A percentile compares a stretch with the other conserved stretches of the same genome.
These are phyloP conservation scores for Euphorbia schlechtendalii DNA, from an alignment of 441 rosid genomes.

Conservation along the genomic window DNA sequence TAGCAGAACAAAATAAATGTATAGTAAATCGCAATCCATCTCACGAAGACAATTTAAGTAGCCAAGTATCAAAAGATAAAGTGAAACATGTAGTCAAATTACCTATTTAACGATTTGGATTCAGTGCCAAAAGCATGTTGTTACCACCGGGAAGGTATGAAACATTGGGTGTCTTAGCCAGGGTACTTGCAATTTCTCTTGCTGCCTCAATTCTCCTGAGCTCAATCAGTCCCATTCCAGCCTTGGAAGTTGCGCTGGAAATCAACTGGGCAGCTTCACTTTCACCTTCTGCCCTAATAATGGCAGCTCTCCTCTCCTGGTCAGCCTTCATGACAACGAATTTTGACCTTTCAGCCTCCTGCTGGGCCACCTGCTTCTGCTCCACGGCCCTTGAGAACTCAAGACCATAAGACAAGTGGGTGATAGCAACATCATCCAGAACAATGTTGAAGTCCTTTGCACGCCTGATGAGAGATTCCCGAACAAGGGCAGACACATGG, in stretches of 20 bases:
- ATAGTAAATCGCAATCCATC: background rate
- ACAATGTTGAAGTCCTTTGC: conserved; percentile 81
- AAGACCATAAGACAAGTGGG: conserved; percentile 80
- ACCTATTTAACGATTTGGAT: conserved; percentile 59
- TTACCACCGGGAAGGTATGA: conserved; percentile 83
- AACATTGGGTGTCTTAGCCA: conserved; percentile 82
- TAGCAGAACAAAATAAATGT: background rate
- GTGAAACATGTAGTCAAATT: conserved; percentile 5
- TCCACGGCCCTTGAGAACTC: conserved; percentile 97
- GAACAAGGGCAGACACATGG: conserved; percentile 75
- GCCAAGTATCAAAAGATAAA: background rate
- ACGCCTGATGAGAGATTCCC: conserved; percentile 62
- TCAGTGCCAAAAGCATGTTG: conserved; percentile 67
- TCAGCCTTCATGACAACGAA: conserved; percentile 92
- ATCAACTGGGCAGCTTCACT: conserved; percentile 87
- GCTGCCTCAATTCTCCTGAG: conserved; percentile 96
- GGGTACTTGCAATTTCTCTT: conserved; percentile 83
- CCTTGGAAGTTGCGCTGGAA: conserved; percentile 73
- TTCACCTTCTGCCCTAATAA: conserved; percentile 96
- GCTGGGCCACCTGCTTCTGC: conserved; percentile 97
- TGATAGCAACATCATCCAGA: conserved; percentile 88
- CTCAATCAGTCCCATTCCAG: conserved; percentile 88
- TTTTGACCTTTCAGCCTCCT: conserved; percentile 93
- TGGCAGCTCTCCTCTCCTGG: conserved; percentile 94
- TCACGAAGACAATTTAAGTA: conserved; percentile 9